These are phyloP conservation scores for Globisporangium alternatum DNA, from an alignment of 352 stramenopile species.

Conservation along the genomic window DNA sequence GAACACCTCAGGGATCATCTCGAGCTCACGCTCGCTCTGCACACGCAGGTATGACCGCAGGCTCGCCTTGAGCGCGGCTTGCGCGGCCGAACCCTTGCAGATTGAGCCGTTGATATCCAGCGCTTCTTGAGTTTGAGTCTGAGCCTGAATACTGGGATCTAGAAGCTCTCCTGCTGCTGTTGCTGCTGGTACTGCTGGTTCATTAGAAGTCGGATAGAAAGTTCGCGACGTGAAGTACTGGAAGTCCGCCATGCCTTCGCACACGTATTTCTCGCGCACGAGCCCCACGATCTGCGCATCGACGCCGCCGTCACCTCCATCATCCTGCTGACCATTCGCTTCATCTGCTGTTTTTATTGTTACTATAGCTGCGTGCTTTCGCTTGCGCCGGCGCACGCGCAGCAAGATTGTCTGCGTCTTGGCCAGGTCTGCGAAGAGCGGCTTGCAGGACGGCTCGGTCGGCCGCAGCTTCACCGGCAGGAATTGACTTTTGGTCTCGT, in stretches of 20 bases:
- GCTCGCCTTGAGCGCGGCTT: conserved; percentile 45
- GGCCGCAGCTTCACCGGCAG: conserved; percentile 74
- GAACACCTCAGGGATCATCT: conserved; percentile 81
- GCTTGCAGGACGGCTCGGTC: conserved; percentile 75
- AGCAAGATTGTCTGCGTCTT: conserved; percentile 81
- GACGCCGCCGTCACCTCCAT: conserved; percentile 8
- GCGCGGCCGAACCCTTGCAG: conserved; percentile 36
- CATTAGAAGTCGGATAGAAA: conserved; percentile 49
- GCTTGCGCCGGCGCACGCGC: conserved; percentile 39
- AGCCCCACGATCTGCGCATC: conserved; percentile 57
- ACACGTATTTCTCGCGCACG: conserved; percentile 78
- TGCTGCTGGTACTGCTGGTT: conserved; percentile 2
- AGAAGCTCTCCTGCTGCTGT: background rate
- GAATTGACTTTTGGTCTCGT: conserved; percentile 75
- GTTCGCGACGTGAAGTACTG: conserved; percentile 71
- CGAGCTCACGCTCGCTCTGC: conserved; percentile 44
- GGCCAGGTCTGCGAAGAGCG: conserved; percentile 74
- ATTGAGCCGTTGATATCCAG: conserved; percentile 22
- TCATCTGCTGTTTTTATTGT: background rate
- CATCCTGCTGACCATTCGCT: background rate
- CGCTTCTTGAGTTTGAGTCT: background rate
- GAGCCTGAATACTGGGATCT: conserved; percentile 7
- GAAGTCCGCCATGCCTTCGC: conserved; percentile 85
- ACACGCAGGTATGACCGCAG: conserved; percentile 61
- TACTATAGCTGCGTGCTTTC: conserved; percentile 13